Percentiles rank a stretch among this genome's conserved stretches.
Conservation (phyloP, 2,329 filamentous ascomycete species). For the Lecanicillium sp. region DNA sequence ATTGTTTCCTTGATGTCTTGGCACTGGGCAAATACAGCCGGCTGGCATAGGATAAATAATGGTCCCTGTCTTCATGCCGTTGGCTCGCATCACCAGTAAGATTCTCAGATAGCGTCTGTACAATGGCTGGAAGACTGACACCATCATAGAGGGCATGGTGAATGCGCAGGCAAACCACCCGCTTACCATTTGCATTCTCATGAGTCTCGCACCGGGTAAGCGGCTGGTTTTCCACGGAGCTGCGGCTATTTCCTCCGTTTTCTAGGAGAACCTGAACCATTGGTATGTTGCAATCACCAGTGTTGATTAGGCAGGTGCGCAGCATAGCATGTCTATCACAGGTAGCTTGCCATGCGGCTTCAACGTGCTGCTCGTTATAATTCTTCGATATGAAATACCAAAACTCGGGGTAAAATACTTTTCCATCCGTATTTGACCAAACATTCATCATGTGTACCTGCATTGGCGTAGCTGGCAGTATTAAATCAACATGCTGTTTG, state of each 20-base stretch:
- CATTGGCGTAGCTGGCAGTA: constrained; percentile 65
- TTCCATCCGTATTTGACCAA: constrained; percentile 61
- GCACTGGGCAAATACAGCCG: neutral
- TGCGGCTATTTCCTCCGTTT: too few species aligned
- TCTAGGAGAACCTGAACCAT: constrained; percentile 56
- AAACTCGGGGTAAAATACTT: constrained; percentile 69
- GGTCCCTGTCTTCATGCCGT: too few species aligned
- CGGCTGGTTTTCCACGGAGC: too few species aligned
- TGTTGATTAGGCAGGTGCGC: constrained; percentile 57
- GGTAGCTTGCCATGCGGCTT: constrained; percentile 53
- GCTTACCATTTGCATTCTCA: constrained; percentile 11
- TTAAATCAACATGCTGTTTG: constrained; percentile 36
- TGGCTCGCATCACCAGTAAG: constrained; percentile 3
- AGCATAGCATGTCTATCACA: constrained; percentile 52
- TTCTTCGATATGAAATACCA: constrained; percentile 41
- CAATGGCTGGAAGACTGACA: constrained; percentile 60
- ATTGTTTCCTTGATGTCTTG: constrained; percentile 16
- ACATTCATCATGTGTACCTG: constrained; percentile 73
- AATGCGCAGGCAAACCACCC: constrained; percentile 47
- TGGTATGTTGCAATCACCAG: constrained; percentile 34
- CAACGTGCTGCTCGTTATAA: constrained; percentile 31
- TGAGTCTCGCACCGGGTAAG: constrained; percentile 17
- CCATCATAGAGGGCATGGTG: constrained; percentile 89
- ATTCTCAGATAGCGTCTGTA: constrained; percentile 31
- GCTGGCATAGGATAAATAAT: neutral